phyloP scores from a whole-genome alignment of 1,284 basidiomycete species.

The Ustilago lituana region DNA sequence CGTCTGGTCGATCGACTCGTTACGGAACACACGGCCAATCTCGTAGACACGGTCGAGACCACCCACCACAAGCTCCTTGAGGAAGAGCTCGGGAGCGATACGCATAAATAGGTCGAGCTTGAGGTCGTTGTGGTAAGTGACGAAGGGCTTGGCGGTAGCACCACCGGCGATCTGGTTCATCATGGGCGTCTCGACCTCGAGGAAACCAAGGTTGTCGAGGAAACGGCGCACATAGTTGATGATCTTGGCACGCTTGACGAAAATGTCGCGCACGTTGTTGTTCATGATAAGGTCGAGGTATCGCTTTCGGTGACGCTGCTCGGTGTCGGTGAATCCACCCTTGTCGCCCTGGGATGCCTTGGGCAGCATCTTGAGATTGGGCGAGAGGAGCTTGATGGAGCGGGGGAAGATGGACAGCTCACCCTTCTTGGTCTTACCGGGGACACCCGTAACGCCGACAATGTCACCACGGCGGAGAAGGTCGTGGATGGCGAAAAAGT shows the following conservation, averaged over 20 bases:
- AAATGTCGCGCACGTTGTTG: slow-evolving; percentile 87
- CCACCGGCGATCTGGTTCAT: slow-evolving; percentile 97
- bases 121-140: slow-evolving; percentile 99
- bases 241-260: slow-evolving; percentile 78
- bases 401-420: slow-evolving; percentile 90
- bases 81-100: slow-evolving; percentile 95
- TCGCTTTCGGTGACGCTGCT: slow-evolving; percentile 96
- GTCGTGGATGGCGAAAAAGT: slow-evolving; percentile 81
- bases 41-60: slow-evolving; percentile 98
- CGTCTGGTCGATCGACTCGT: slow-evolving; percentile 98
- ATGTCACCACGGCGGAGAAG: slow-evolving; percentile 94
- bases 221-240: slow-evolving; percentile 78
- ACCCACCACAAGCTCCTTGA: slow-evolving; percentile 97
- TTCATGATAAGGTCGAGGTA: slow-evolving; percentile 98
- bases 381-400: slow-evolving; percentile 87
- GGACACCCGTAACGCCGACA: slow-evolving; percentile 88
- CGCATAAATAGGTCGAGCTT: slow-evolving; percentile 97
- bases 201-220: slow-evolving; percentile 90
- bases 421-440: slow-evolving; percentile 93
- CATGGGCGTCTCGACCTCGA: slow-evolving; percentile 99
- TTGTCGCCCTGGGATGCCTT: slow-evolving; percentile 70
- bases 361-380: slow-evolving; percentile 92
- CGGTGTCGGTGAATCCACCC: slow-evolving; percentile 79
- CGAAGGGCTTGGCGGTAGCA: slow-evolving; percentile 96
- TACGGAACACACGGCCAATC: slow-evolving; percentile 97